Evolutionary conservation across 306 rosid species (phyloP).

Genomic region (Ziziphus jujuba): DNA sequence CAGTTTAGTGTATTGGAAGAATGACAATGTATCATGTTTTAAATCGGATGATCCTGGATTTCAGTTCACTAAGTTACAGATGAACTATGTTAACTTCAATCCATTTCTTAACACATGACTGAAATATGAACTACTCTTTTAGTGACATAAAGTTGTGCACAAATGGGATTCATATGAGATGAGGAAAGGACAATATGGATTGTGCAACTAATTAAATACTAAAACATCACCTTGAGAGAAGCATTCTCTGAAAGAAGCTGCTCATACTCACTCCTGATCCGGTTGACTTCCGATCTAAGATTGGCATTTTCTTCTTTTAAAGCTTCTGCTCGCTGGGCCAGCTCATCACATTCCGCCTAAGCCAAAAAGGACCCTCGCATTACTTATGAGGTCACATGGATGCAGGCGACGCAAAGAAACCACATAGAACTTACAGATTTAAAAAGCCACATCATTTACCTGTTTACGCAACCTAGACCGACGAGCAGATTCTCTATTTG

Average conservation of each 20-base stretch:
- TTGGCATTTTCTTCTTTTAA: constrained; percentile 84
- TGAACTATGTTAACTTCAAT: not conserved
- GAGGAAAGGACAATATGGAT: not conserved
- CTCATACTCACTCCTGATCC: constrained; percentile 80
- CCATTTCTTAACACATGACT: not conserved
- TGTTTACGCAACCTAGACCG: constrained; percentile 97
- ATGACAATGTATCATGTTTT: not conserved
- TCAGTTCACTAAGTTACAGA: not conserved
- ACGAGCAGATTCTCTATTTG: constrained; percentile 97
- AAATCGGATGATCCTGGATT: not conserved
- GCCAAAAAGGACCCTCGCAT: constrained; percentile 21
- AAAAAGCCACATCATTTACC: constrained; percentile 39
- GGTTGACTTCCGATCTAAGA: constrained; percentile 77
- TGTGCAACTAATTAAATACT: constrained; percentile 28
- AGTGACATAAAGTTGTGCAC: not conserved
- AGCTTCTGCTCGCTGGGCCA: constrained; percentile 85
- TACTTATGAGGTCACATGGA: constrained; percentile 9
- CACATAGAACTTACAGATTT: constrained; percentile 14
- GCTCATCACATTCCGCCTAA: constrained; percentile 96
- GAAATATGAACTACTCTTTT: not conserved
- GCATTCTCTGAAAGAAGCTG: constrained; percentile 86
- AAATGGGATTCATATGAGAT: not conserved
- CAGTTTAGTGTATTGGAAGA: no score
- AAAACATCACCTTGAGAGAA: constrained; percentile 69
- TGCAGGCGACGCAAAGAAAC: constrained; percentile 22